These are phyloP conservation scores for Magnolia kwangsiensis DNA, from an alignment of 164 flowering plant species.

Conservation along the genomic window DNA sequence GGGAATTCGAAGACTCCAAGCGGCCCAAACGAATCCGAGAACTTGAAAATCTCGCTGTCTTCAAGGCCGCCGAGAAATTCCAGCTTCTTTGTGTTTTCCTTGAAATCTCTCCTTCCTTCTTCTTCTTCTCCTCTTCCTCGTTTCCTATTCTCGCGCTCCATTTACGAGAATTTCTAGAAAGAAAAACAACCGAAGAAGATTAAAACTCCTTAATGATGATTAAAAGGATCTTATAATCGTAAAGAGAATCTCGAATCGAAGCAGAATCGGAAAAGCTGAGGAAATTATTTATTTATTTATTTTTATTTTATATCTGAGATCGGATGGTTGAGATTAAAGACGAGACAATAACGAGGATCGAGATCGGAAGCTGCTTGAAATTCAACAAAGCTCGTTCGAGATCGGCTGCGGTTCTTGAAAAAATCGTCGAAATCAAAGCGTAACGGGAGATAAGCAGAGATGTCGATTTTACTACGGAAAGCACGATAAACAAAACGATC, in stretches of 20 bases:
- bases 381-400: too few relatives aligned
- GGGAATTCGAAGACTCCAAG: slow-evolving; percentile 13
- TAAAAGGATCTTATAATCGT: not conserved
- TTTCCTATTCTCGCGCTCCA: slow-evolving; percentile 5
- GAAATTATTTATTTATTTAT: too few relatives aligned
- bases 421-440: too few relatives aligned
- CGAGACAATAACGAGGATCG: too few relatives aligned
- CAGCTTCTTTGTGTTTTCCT: not conserved
- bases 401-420: too few relatives aligned
- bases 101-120: not conserved
- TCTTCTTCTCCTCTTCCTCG: slow-evolving; percentile 3
- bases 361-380: too few relatives aligned
- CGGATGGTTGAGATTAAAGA: too few relatives aligned
- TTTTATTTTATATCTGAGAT: too few relatives aligned
- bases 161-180: too few relatives aligned
- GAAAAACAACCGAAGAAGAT: not conserved
- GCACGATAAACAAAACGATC: too few relatives aligned
- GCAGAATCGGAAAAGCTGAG: not conserved
- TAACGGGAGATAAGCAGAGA: too few relatives aligned
- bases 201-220: not conserved
- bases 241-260: not conserved
- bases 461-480: too few relatives aligned
- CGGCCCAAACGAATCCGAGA: slow-evolving; percentile 5
- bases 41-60: not conserved
- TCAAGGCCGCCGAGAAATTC: not conserved